Evolutionary conservation across 331 rosid species (phyloP), one percentile per base, ranked within the genome.

Genomic region (Quercus phellos): DNA sequence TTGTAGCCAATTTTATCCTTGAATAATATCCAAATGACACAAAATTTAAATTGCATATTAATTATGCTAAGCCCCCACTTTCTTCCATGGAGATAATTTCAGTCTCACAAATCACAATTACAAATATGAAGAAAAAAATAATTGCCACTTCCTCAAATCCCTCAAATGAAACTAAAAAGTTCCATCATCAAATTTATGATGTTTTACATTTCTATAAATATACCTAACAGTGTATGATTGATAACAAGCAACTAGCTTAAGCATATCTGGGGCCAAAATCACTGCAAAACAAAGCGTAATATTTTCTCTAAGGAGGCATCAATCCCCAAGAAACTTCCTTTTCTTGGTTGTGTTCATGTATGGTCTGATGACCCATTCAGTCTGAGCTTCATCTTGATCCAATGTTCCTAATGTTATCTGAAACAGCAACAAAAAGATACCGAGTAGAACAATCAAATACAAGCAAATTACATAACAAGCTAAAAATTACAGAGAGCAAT

Each of bases 331-430:
- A 68, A 82, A 85, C 54, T 80, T 85, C 58, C 86, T 64, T 79
- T 90, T 94, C 83, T 58, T 91, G 55, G 90, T 53, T 0, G 97
- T 92, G 84, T 88, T 91, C 99, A 92, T 92, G 80, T 82, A 92
- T 27, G 98, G 99, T 78, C 89, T 81, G 51, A 86, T 68, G 72
- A 89, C 96, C 94, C 97, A 92, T 80, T 92, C 98, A 64, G 61
- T 85, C 74, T 88, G 88, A 24, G 98, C 98, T 86, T 90, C 92
- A 55, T 67, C 72, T 82, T 94, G 98, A 60, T 94, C 97, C 71
- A 92, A 84, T 22, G 98, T 94, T 77, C 98, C 97, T 74, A 94
- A 86, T 81, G 78, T 92, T 78, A 92, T 79, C 97, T 90, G 89
- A 81, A 77, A 77, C 50, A 66, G 30, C 2, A 27, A 22, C 66